phyloP scores from a whole-genome alignment of 2,329 filamentous ascomycete species.

The Exophiala xenobiotica region DNA sequence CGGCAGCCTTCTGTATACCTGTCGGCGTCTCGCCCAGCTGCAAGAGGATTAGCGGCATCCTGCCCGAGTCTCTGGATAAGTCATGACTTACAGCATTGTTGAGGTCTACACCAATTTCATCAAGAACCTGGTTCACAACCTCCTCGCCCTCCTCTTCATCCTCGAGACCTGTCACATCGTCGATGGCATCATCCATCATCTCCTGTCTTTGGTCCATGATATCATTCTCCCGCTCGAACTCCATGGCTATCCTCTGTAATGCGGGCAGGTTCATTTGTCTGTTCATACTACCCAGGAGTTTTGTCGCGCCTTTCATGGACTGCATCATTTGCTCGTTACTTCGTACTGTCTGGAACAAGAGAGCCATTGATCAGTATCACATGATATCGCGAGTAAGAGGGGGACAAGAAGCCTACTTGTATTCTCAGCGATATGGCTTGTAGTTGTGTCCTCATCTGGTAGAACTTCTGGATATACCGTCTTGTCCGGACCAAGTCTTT shows the following conservation, averaged over 20 bases:
- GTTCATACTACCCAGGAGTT: conserved; percentile 94
- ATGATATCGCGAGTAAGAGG: not conserved
- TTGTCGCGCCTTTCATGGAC: conserved; percentile 96
- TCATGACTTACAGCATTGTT: conserved; percentile 73
- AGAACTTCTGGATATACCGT: conserved; percentile 92
- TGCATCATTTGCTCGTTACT: conserved; percentile 99
- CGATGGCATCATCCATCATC: conserved; percentile 99
- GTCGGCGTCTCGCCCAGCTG: conserved; percentile 91
- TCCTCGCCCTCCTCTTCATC: conserved; percentile 96
- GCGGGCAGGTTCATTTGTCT: conserved; percentile 95
- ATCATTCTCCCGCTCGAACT: conserved; percentile 98
- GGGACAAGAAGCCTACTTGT: conserved; percentile 59
- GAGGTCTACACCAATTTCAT: conserved; percentile 94
- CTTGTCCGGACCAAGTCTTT: conserved; percentile 94
- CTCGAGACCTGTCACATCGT: conserved; percentile 88
- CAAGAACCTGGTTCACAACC: conserved; percentile 91
- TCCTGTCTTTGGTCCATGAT: conserved; percentile 99
- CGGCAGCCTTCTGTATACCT: conserved; percentile 71
- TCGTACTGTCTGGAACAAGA: conserved; percentile 92
- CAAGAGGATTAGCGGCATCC: conserved; percentile 18
- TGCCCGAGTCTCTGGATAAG: not conserved
- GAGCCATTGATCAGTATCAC: no score
- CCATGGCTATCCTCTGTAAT: conserved; percentile 94
- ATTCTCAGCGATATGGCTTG: conserved; percentile 94
- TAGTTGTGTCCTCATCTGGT: conserved; percentile 93